phyloP scores from a whole-genome alignment of 192 early-diverging fungal species.

The Linnemannia elongata region DNA sequence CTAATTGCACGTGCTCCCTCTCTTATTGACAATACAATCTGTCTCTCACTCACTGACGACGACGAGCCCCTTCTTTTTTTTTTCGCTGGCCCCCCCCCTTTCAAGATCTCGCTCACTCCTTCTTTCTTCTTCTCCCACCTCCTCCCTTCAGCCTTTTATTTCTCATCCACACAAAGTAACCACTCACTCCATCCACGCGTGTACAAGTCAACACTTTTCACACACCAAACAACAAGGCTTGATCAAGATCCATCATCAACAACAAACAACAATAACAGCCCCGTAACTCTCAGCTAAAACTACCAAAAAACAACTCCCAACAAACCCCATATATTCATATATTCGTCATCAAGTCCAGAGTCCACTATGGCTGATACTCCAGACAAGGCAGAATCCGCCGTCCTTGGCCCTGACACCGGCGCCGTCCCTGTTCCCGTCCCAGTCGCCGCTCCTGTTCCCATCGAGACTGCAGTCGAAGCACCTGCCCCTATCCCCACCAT shows the following conservation, averaged over 20 bases:
- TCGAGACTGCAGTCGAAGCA: background rate
- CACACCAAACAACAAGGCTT: too few relatives aligned
- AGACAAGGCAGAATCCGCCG: constrained; percentile 10
- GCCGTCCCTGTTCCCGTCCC: background rate
- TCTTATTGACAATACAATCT: background rate
- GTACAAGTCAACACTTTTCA: too few relatives aligned
- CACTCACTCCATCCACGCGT: too few relatives aligned
- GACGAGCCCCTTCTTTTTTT: background rate
- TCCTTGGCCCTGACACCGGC: background rate
- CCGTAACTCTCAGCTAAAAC: background rate
- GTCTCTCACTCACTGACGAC: background rate
- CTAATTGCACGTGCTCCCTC: constrained; percentile 6
- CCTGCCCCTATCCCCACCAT: background rate
- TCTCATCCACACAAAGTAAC: too few relatives aligned
- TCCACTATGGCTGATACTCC: constrained; percentile 23
- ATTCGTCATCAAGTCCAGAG: background rate
- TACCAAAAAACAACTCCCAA: background rate
- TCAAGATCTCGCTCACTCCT: background rate
- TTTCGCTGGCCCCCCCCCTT: background rate
- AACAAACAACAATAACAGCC: background rate
- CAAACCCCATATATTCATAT: background rate
- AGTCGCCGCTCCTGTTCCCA: background rate
- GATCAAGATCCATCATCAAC: background rate
- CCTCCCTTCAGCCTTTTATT: background rate
- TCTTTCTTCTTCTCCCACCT: background rate